Conservation (phyloP, 768 basidiomycete genomes). For the Leccinum sublutescens region DNA sequence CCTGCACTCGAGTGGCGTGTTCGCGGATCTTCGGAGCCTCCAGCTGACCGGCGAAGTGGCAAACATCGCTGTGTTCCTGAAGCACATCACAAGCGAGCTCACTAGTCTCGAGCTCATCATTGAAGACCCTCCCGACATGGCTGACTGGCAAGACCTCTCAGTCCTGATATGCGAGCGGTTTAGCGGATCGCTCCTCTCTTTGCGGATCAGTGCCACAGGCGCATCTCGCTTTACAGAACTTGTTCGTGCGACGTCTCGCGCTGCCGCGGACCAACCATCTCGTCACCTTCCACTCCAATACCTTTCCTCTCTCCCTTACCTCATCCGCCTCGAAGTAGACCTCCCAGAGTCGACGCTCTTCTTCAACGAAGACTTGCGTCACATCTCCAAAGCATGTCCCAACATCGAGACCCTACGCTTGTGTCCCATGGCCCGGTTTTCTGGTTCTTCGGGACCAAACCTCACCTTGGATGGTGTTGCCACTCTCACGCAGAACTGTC, state of each 20-base stretch:
- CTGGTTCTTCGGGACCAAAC: slow-evolving; percentile 48
- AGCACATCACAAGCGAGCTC: slow-evolving; percentile 63
- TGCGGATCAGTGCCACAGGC: slow-evolving; percentile 64
- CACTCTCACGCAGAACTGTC: slow-evolving; percentile 56
- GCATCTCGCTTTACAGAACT: slow-evolving; percentile 80
- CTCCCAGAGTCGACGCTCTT: slow-evolving; percentile 76
- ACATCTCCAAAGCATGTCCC: slow-evolving; percentile 60
- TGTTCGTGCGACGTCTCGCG: slow-evolving; percentile 69
- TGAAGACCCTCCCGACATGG: slow-evolving; percentile 73
- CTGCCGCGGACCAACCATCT: slow-evolving; percentile 51
- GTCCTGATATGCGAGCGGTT: slow-evolving; percentile 62
- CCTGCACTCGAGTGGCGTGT: slow-evolving; percentile 53
- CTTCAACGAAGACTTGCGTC: slow-evolving; percentile 55
- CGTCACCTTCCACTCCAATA: slow-evolving; percentile 61
- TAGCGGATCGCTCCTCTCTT: slow-evolving; percentile 52
- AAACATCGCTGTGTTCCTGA: slow-evolving; percentile 70
- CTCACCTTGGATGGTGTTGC: slow-evolving; percentile 65
- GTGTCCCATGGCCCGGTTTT: slow-evolving; percentile 68
- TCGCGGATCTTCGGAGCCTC: slow-evolving; percentile 55
- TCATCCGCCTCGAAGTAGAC: slow-evolving; percentile 70
- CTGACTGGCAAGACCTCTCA: slow-evolving; percentile 75
- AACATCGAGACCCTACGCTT: slow-evolving; percentile 66
- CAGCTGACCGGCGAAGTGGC: slow-evolving; percentile 69
- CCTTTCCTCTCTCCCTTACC: slow-evolving; percentile 49
- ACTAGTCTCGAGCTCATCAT: slow-evolving; percentile 71